Evolutionary conservation across 169 alveolate species (phyloP), one percentile per base, ranked within the genome.

Genomic region (Cryptosporidium viatorum): DNA sequence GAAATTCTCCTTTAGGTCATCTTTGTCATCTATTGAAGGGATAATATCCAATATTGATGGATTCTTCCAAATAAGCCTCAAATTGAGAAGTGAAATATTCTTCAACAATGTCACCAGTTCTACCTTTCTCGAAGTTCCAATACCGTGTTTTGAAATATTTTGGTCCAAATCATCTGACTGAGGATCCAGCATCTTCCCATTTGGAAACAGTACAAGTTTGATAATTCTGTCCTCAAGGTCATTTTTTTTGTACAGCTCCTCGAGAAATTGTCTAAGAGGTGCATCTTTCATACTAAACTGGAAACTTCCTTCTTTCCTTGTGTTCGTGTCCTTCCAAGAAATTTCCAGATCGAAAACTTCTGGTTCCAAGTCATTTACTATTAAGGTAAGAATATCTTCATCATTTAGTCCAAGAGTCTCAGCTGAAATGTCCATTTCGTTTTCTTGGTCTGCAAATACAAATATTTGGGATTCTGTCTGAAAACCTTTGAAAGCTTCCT

Each of bases 261-360:
- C n/a, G 9, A 80, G 23, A 23, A 80, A 65, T 14, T 65, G 51
- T 31, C 71, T 37, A 14, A 65, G 51, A n/a, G 71, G 33, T 37
- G 14, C 1, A 45, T 67, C 67, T 70, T 29, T 29, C 6, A 50
- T 80, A 31, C 50, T 65, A 2, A 45, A 6, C 16, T 14, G 23
- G 16, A 65, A 80, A 33, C 51, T 80, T 10, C 89, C 89, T 29
- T 62, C 37, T 60, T 43, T 37, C 43, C 26, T 62, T 8, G 69
- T 65, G 41, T 80, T 80, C 8, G 51, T 29, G n/a, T 80, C 89
- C 39, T 43, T 80, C 89, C 89, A 80, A n/a, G 33, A 31, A 80
- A 80, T 14, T 1, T 33, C 23, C 1, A 80, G 35, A 9, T 60
- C 69, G 23, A 80, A 41, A 8, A 33, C 31, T n/a, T 80, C 39